Percentiles rank a stretch among this genome's conserved stretches.
Evolutionary conservation across 1,284 basidiomycete genomes (phyloP).

Genomic region (Cutaneotrichosporon sp.): DNA sequence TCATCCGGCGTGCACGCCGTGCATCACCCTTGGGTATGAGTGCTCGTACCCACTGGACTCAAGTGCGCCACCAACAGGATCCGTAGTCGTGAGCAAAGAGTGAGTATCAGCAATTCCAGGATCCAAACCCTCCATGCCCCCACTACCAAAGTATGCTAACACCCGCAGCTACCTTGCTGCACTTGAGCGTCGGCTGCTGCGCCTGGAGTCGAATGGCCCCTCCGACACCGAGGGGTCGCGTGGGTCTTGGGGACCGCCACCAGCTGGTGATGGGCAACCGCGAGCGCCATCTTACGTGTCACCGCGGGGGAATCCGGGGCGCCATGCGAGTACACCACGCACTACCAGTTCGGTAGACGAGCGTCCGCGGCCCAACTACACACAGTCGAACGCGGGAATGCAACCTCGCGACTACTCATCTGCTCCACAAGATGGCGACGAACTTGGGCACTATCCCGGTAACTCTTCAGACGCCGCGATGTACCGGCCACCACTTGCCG

Average conservation of each 20-base stretch:
- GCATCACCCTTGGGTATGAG: conserved; percentile 9
- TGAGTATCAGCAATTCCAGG: no score
- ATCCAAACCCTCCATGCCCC: no score
- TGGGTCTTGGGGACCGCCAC: not conserved
- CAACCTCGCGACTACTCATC: not conserved
- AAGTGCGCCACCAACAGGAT: conserved; percentile 3
- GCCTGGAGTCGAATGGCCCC: not conserved
- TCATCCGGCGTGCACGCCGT: conserved; percentile 17
- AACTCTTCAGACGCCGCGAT: no score
- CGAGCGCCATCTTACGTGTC: not conserved
- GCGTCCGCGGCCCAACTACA: not conserved
- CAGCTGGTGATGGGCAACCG: not conserved
- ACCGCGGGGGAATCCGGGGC: not conserved
- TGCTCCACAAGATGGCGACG: not conserved
- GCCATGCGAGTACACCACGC: not conserved
- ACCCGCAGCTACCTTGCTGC: conserved; percentile 9
- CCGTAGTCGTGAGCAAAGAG: conserved; percentile 10
- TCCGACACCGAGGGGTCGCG: not conserved
- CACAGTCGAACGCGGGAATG: not conserved
- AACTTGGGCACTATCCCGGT: not conserved
- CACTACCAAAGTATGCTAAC: no score
- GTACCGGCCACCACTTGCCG: not conserved
- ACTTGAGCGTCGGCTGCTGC: conserved; percentile 8
- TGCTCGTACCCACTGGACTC: conserved; percentile 19
- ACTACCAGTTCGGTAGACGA: not conserved